Percentiles rank a stretch among this genome's conserved stretches.
phyloP scores from a whole-genome alignment of 2,329 filamentous ascomycete species.

The Penicillium sp. region DNA sequence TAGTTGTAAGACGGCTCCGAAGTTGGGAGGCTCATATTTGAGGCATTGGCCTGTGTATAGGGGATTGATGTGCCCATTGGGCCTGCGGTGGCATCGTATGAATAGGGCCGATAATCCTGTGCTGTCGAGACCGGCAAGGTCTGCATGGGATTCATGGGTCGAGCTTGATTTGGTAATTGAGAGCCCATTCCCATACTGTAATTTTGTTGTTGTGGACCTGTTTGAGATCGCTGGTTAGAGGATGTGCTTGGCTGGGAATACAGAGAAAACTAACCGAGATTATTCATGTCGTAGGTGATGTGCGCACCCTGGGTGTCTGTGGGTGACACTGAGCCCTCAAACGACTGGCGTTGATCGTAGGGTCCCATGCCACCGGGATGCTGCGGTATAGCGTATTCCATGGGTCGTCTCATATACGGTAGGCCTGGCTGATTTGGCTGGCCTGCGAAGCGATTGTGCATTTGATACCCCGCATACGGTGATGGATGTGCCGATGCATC shows the following conservation, averaged over 20 bases:
- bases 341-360: constrained; percentile 30
- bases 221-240: constrained; percentile 13
- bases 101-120: constrained; percentile 36
- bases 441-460: constrained; percentile 30
- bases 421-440: constrained; percentile 28
- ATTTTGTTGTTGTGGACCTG: constrained; percentile 31
- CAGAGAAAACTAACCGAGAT: constrained; percentile 25
- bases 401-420: constrained; percentile 29
- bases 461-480: constrained; percentile 27
- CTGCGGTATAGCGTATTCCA: constrained; percentile 32
- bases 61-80: constrained; percentile 29
- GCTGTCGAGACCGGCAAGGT: constrained; percentile 35
- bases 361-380: constrained; percentile 27
- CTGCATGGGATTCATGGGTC: constrained; percentile 32
- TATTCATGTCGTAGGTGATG: constrained; percentile 32
- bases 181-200: constrained; percentile 32
- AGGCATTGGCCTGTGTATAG: constrained; percentile 35
- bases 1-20: constrained; percentile 33
- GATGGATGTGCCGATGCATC: constrained; percentile 30
- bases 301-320: constrained; percentile 28
- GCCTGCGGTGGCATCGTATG: constrained; percentile 31
- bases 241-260: not conserved
- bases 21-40: constrained; percentile 39
- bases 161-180: constrained; percentile 27
- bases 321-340: constrained; percentile 38